Evolutionary conservation across 2,329 filamentous ascomycete species (phyloP), one percentile per base, ranked within the genome.

Genomic region (Dactylellina haptotyla): DNA sequence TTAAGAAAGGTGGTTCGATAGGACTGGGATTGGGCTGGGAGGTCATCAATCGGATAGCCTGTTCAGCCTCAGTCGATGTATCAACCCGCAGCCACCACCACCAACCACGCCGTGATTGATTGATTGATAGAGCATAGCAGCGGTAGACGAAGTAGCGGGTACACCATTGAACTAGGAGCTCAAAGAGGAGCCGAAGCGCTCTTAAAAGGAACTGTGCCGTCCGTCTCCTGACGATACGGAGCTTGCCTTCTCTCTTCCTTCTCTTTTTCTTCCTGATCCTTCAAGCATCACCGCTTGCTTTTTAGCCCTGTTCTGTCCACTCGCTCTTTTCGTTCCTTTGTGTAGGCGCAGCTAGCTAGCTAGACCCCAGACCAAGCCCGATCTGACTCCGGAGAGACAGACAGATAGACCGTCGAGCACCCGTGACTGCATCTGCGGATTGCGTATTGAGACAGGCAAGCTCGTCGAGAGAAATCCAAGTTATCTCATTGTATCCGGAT

Each of bases 11-110:
- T 46, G 54, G 63, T 66, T 57, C 32, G 53, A 57, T 57, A 57
- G 25, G 30, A 39, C 50, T 54, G 16, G 30, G 30, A 5, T 54
- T 23, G 16, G 28, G 16, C 9, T 51, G 23, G 48, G 16, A 45
- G 9, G 18, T 23, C 25, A 5, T 14, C 45, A 50, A 50, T 50
- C 18, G 10, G 20, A 25, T 37, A 26, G n/a, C 39, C 45, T 39
- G 32, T 51, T 67, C 63, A 59, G 63, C 63, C 63, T 67, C 63
- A 67, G 53, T 28, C 50, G 16, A 63, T n/a, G 34, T 53, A 16
- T 23, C 28, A 37, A 45, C n/a, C 53, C 61, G 39, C 18, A 34
- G 28, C 37, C 30, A 39, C 50, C 14, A 32, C 25, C n/a, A n/a
- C n/a, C n/a, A n/a, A n/a, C n/a, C n/a, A n/a, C n/a, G n/a, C n/a